phyloP scores from a whole-genome alignment of 2,329 filamentous ascomycete species.

The Talaromyces piceae region DNA sequence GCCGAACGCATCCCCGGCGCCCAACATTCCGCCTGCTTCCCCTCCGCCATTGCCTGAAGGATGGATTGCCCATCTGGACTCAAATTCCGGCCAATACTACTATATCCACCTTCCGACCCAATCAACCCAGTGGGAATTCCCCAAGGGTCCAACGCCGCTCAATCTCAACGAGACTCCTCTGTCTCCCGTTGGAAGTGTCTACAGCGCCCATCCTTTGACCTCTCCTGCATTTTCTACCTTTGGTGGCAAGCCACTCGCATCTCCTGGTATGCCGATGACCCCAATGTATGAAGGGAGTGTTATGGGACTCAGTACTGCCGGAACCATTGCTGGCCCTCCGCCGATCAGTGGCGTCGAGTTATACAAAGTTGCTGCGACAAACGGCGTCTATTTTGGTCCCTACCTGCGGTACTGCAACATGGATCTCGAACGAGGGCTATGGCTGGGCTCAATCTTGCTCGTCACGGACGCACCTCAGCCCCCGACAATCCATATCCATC shows the following conservation, averaged over 20 bases:
- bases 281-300: slow-evolving; percentile 79
- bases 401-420: slow-evolving; percentile 96
- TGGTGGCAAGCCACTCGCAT: slow-evolving; percentile 53
- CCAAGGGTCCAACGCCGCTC: slow-evolving; percentile 86
- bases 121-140: slow-evolving; percentile 97
- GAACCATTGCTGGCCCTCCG: slow-evolving; percentile 65
- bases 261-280: slow-evolving; percentile 73
- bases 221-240: slow-evolving; percentile 59
- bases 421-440: slow-evolving; percentile 83
- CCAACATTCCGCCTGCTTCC: slow-evolving; percentile 60
- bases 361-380: slow-evolving; percentile 88
- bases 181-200: slow-evolving; percentile 71
- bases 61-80: slow-evolving; percentile 95
- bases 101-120: slow-evolving; percentile 95
- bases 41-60: slow-evolving; percentile 92
- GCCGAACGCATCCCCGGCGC: slow-evolving; percentile 26
- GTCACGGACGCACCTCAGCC: slow-evolving; percentile 87
- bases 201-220: slow-evolving; percentile 60
- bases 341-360: slow-evolving; percentile 75
- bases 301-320: slow-evolving; percentile 9
- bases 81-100: slow-evolving; percentile 95
- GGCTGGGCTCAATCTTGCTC: slow-evolving; percentile 89
- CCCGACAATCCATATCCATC: slow-evolving; percentile 91
- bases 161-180: slow-evolving; percentile 74
- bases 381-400: slow-evolving; percentile 95